phyloP scores from a whole-genome alignment of 345 rosid species.

The Cardamine resedifolia region DNA sequence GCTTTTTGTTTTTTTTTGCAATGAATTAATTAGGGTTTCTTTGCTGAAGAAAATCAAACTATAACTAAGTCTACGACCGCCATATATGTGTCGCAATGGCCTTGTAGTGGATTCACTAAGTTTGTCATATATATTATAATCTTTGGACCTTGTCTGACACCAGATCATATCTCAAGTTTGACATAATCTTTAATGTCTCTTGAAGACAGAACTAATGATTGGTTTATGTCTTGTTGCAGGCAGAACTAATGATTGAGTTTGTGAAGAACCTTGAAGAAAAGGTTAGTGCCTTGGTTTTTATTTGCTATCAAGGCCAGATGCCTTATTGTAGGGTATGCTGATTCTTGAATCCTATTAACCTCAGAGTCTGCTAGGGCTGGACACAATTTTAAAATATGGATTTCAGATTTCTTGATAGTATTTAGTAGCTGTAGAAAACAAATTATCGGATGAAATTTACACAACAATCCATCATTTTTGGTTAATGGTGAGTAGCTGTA shows the following conservation, averaged over 20 bases:
- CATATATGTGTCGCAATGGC: neutral
- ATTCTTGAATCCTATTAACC: neutral
- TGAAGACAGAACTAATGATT: too few species aligned
- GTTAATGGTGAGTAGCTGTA: neutral
- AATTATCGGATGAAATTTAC: too few species aligned
- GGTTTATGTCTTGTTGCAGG: slow-evolving; percentile 13
- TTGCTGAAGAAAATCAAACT: neutral
- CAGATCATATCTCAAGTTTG: neutral
- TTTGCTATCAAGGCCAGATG: too few species aligned
- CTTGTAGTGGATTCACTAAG: neutral
- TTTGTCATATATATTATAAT: neutral
- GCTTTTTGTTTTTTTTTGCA: neutral
- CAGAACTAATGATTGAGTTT: slow-evolving; percentile 16
- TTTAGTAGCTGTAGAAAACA: too few species aligned
- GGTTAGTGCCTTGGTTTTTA: slow-evolving; percentile 15
- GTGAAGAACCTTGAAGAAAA: slow-evolving; percentile 28
- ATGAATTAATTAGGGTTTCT: neutral
- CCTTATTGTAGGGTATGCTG: too few species aligned
- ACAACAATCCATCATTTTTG: neutral
- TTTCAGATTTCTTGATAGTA: too few species aligned
- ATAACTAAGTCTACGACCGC: neutral
- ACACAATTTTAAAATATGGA: too few species aligned
- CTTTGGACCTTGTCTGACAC: neutral
- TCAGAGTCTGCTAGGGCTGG: neutral
- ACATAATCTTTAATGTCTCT: neutral